phyloP scores from a whole-genome alignment of 345 rosid genomes.

The Arabidopsis suecica region DNA sequence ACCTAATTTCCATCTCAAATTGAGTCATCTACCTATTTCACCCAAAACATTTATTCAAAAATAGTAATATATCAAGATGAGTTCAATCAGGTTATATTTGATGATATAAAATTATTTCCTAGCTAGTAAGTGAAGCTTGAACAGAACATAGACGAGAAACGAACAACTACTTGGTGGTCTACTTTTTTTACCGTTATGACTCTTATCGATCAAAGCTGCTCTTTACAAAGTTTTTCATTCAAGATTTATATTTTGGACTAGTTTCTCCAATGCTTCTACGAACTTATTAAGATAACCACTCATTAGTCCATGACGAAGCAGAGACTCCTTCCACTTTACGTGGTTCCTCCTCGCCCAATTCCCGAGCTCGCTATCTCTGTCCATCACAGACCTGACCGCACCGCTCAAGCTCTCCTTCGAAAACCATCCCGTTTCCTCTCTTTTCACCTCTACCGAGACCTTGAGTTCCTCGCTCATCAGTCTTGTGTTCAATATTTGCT shows the following conservation, averaged over 20 bases:
- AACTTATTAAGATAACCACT: neutral
- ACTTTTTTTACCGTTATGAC: neutral
- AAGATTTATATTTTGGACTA: constrained; percentile 17
- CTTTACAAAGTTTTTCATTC: neutral
- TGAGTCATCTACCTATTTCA: too few relatives aligned
- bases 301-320: neutral
- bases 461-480: too few relatives aligned
- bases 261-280: constrained; percentile 14
- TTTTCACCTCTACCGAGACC: too few relatives aligned
- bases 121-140: neutral
- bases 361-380: neutral
- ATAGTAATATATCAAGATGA: neutral
- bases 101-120: too few relatives aligned
- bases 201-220: neutral
- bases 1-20: too few relatives aligned
- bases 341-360: neutral
- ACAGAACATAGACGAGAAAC: neutral
- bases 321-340: neutral
- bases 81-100: neutral
- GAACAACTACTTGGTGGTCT: neutral
- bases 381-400: too few relatives aligned
- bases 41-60: too few relatives aligned
- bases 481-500: too few relatives aligned
- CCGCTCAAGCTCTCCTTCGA: too few relatives aligned
- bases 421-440: too few relatives aligned